Evolutionary conservation across 139 green algal genomes (phyloP).

Genomic region (Tetraselmis chui): DNA sequence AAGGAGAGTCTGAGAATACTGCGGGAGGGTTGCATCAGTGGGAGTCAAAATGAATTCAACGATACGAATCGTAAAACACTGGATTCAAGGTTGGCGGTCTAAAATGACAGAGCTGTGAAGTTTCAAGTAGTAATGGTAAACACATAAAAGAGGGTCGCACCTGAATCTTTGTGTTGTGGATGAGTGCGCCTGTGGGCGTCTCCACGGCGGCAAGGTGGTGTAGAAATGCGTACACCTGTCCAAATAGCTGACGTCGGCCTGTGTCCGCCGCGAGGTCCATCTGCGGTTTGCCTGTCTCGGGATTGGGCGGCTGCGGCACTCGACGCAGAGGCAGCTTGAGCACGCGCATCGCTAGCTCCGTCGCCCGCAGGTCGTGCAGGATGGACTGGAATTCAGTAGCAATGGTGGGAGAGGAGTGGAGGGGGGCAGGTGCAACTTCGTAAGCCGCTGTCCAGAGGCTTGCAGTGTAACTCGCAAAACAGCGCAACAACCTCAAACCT

Average conservation of each 20-base stretch:
- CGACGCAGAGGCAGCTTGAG: slow-evolving; percentile 14
- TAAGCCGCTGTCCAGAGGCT: too few species aligned
- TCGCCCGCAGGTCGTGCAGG: slow-evolving; percentile 17
- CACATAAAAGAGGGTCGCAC: too few species aligned
- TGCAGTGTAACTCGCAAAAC: too few species aligned
- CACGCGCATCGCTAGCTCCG: slow-evolving; percentile 18
- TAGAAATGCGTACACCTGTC: slow-evolving; percentile 14
- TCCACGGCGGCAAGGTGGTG: slow-evolving; percentile 21
- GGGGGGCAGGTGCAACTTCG: too few species aligned
- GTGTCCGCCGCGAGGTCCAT: slow-evolving; percentile 17
- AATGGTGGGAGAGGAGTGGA: neutral
- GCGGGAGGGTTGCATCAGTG: too few species aligned
- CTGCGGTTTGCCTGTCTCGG: neutral
- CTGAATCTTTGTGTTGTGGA: slow-evolving; percentile 10
- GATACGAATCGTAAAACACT: too few species aligned
- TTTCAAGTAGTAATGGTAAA: too few species aligned
- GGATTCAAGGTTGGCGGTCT: too few species aligned
- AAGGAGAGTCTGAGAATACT: too few species aligned
- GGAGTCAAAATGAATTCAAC: too few species aligned
- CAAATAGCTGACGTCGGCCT: slow-evolving; percentile 9
- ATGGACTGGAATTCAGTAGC: slow-evolving; percentile 14
- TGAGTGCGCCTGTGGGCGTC: neutral
- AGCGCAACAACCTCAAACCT: too few species aligned
- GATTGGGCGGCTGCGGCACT: neutral
- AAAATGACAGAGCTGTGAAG: too few species aligned